A percentile compares a stretch with the other conserved stretches of the same genome.
These are phyloP conservation scores for Cercophora sp. DNA, from an alignment of 495 filamentous ascomycete genomes.

Conservation along the genomic window DNA sequence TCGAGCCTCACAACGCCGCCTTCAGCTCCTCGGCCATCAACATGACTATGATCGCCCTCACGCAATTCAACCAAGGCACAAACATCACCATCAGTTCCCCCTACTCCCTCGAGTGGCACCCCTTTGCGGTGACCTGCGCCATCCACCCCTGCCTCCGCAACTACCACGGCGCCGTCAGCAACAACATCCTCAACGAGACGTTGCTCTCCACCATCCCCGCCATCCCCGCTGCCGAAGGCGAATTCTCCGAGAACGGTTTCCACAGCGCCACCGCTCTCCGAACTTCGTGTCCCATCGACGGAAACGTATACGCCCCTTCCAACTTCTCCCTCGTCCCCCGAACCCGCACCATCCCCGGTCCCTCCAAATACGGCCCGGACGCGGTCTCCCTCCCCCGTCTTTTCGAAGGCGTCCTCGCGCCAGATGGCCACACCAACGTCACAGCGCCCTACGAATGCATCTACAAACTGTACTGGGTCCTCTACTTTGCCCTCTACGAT, in stretches of 20 bases:
- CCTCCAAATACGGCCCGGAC: background rate
- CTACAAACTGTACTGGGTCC: too few species aligned
- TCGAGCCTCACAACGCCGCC: too few species aligned
- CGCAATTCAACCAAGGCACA: background rate
- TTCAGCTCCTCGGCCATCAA: too few species aligned
- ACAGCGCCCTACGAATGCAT: background rate
- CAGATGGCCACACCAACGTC: background rate
- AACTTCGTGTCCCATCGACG: background rate
- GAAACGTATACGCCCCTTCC: background rate
- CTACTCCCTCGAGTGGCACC: background rate
- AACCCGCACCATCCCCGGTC: too few species aligned
- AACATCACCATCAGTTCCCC: background rate
- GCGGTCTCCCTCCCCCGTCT: too few species aligned
- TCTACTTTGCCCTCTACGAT: too few species aligned
- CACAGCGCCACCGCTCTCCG: background rate
- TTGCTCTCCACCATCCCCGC: background rate
- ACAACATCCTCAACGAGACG: background rate
- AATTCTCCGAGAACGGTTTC: background rate
- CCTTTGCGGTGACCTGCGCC: background rate
- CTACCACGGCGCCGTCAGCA: background rate
- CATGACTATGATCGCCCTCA: too few species aligned
- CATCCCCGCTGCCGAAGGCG: too few species aligned
- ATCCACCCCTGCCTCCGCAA: slow-evolving; percentile 6
- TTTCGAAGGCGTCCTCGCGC: background rate
- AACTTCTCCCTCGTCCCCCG: background rate